Conservation (phyloP, 768 basidiomycete genomes). For the Clitopilus passeckerianus region DNA sequence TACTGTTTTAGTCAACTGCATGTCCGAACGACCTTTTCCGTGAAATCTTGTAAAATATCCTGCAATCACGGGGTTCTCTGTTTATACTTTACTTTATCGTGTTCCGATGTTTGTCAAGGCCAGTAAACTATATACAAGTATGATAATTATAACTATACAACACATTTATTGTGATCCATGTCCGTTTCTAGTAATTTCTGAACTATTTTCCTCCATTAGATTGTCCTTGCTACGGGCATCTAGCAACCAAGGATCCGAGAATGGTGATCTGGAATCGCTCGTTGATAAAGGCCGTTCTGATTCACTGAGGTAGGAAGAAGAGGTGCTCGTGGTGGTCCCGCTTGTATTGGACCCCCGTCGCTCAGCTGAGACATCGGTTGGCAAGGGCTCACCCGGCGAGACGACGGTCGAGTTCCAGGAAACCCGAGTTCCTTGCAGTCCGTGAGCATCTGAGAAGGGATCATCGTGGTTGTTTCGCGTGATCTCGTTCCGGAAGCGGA, state of each 20-base stretch:
- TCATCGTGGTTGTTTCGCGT: constrained; percentile 14
- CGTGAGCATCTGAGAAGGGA: constrained; percentile 28
- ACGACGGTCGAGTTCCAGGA: constrained; percentile 9
- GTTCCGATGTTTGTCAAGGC: not conserved
- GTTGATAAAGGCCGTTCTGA: not conserved
- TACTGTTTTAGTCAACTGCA: no score
- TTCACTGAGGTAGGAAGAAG: not conserved
- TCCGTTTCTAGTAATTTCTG: not conserved
- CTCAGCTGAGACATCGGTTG: not conserved
- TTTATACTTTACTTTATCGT: not conserved
- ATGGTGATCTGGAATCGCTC: not conserved
- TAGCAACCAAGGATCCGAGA: not conserved
- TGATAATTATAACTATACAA: not conserved
- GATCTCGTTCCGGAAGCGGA: constrained; percentile 1
- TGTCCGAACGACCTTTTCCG: no score
- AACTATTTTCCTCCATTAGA: not conserved
- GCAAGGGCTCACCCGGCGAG: not conserved
- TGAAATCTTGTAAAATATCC: no score
- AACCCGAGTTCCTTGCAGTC: constrained; percentile 4
- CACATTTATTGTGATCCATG: not conserved
- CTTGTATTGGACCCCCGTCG: not conserved
- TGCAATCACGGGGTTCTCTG: not conserved
- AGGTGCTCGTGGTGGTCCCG: not conserved
- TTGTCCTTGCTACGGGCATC: not conserved
- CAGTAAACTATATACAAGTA: not conserved